Base-by-base conservation (phyloP, 2,329 filamentous ascomycete genomes). In the Neospermospora avenae region DNA sequence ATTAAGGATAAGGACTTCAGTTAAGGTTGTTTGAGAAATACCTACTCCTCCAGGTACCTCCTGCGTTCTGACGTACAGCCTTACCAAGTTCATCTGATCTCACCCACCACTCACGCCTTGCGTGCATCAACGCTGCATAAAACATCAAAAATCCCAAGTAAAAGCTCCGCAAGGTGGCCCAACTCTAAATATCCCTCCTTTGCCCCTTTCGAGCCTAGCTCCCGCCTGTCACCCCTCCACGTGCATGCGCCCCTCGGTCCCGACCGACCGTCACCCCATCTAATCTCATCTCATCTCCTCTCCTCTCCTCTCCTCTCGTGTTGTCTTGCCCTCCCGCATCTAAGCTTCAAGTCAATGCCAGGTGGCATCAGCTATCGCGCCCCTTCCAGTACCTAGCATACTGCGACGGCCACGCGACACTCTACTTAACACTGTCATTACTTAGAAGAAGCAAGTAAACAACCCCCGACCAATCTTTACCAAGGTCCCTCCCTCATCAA, bases 211-310 rank as follows among this genome's bases (percentile, higher is more conserved):
- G 28, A n/a, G n/a, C 37, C n/a, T 42, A 20, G 39, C 11, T 42
- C 46, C 46, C 46, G 46, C 46, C 46, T 31, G 46, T 51, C 46
- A 51, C 46, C 46, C 46, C 46, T 51, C 46, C 28, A 51, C 20
- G 2, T 11, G 45, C 25, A n/a, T 31, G 5, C 28, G 28, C 28
- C 28, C 28, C 28, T 31, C 28, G 28, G 28, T 31, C 28, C 28
- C 28, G 28, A 5, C 28, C 28, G 28, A n/a, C n/a, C n/a, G n/a
- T n/a, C n/a, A n/a, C n/a, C 24, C 44, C 14, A 46, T 46, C 4
- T 14, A 14, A n/a, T 22, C 42, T n/a, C 44, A 42, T 5, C 22
- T 25, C 20, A 18, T 13, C 46, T 31, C 46, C 34, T 31, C 28
- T 16, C 22, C 28, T 18, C 25, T 45, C 8, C 18, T 22, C 5